A percentile compares a stretch with the other conserved stretches of the same genome.
Evolutionary conservation across 1,284 basidiomycete species (phyloP).

Genomic region (Irpex lacteus): DNA sequence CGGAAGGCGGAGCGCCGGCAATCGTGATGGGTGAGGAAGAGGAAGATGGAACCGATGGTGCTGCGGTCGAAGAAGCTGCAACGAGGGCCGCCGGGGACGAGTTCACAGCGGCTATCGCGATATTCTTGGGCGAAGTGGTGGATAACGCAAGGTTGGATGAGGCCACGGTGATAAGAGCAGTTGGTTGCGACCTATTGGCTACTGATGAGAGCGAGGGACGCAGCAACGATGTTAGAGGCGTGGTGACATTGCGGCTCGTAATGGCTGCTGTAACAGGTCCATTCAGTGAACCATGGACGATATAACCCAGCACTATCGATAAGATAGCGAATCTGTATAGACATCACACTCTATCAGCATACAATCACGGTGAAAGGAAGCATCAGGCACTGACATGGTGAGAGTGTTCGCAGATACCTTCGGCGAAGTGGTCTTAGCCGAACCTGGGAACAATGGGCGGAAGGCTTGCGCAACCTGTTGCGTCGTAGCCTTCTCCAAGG

Average conservation of each 20-base stretch:
- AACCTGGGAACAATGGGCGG: slow-evolving; percentile 32
- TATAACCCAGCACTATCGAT: slow-evolving; percentile 64
- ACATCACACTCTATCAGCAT: background rate
- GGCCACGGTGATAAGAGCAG: slow-evolving; percentile 36
- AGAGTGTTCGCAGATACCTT: slow-evolving; percentile 48
- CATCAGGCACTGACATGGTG: slow-evolving; percentile 50
- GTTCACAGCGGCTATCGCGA: slow-evolving; percentile 54
- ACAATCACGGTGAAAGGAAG: slow-evolving; percentile 7
- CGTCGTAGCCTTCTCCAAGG: slow-evolving; percentile 41
- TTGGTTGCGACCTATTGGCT: slow-evolving; percentile 18
- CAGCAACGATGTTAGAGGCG: slow-evolving; percentile 12
- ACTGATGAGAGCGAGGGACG: slow-evolving; percentile 14
- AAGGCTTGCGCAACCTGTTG: slow-evolving; percentile 43
- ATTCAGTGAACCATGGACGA: slow-evolving; percentile 52
- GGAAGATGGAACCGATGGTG: slow-evolving; percentile 14
- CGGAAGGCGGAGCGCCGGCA: slow-evolving; percentile 8
- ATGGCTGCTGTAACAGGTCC: slow-evolving; percentile 21
- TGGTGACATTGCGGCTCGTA: slow-evolving; percentile 6
- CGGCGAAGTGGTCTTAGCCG: slow-evolving; percentile 17
- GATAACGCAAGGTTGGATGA: slow-evolving; percentile 30
- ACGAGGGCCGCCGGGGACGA: slow-evolving; percentile 38
- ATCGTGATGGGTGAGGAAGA: slow-evolving; percentile 12
- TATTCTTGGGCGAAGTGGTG: slow-evolving; percentile 13
- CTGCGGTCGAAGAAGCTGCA: slow-evolving; percentile 21
- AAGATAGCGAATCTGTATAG: slow-evolving; percentile 57